Base-by-base conservation (phyloP, 768 basidiomycete genomes). In the Phylloporus arenicola region DNA sequence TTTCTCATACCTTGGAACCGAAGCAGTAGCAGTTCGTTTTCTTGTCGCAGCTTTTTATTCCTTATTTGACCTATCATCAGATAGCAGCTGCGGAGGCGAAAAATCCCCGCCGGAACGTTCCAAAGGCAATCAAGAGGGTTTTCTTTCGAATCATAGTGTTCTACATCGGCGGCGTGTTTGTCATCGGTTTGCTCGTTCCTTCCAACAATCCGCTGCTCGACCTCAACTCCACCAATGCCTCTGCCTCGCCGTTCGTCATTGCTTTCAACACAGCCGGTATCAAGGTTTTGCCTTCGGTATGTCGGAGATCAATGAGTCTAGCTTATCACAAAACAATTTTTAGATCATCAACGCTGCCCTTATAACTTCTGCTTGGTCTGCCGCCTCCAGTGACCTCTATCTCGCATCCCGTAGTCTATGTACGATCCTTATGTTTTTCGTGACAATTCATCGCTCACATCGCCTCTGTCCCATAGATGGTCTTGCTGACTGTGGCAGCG, bases 1-100 rank as follows among this genome's bases (percentile, higher is more conserved):
- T 4, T 83, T 83, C 68, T 74, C 79, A 12, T 82, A 73, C 63
- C 72, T 78, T 25, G 83, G 83, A 12, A 80, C 81, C 1, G 82
- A 84, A 59, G 66, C 68, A 34, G 75, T 75, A 19, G 75, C 73
- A 41, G 71, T 74, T 49, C 55, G 65, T 63, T 4, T 48, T 31
- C 20, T 38, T 6, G 0, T 8, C 6, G 22, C 12, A 16, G 10
- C 40, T 14, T 39, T 14, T 25, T 13, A 35, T 30, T 14, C 46
- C 37, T 7, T n/a, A 5, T 37, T 35, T 53, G 34, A 54, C 43
- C 39, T 7, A n/a, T 31, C 6, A 3, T 3, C 20, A 72, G 71
- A 65, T 73, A 14, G 70, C 76, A 0, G 76, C 75, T 25, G 76
- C 72, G 9, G 77, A 78, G 51, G 72, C 77, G 31, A 75, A 70